Percentiles rank a stretch among this genome's conserved stretches.
Conservation (phyloP, 1,284 basidiomycete genomes). For the Tylopilus sp. region DNA sequence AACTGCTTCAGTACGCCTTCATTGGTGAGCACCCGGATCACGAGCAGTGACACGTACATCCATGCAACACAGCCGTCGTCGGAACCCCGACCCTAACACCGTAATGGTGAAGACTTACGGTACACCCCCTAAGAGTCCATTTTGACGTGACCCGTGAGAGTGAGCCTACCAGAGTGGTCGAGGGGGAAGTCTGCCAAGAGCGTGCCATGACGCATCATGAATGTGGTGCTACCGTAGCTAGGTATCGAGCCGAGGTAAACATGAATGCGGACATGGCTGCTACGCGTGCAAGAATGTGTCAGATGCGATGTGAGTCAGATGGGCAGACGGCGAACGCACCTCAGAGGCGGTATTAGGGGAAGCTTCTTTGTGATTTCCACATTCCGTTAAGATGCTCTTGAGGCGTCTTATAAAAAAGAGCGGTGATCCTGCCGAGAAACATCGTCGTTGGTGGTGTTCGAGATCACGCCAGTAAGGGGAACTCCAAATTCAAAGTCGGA, state of each 20-base stretch:
- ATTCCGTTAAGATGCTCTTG: constrained; percentile 42
- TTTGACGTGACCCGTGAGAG: constrained; percentile 30
- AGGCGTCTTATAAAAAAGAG: constrained; percentile 33
- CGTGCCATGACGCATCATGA: constrained; percentile 38
- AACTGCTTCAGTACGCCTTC: constrained; percentile 43
- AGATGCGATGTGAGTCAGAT: no score
- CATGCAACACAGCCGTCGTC: no score
- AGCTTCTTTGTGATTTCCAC: constrained; percentile 37
- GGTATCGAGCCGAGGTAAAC: constrained; percentile 41
- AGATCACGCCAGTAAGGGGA: no score
- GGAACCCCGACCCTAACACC: constrained; percentile 25
- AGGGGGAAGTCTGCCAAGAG: constrained; percentile 40
- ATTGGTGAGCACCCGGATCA: constrained; percentile 39
- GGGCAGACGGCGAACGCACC: constrained; percentile 25
- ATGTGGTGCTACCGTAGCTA: constrained; percentile 42
- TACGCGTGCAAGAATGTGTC: neutral
- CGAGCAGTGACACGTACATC: constrained; percentile 45
- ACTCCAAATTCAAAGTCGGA: no score
- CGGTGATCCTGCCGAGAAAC: constrained; percentile 26
- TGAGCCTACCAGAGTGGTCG: constrained; percentile 32
- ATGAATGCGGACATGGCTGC: constrained; percentile 46
- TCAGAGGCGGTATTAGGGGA: constrained; percentile 28
- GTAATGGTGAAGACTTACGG: constrained; percentile 17
- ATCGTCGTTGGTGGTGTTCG: neutral
- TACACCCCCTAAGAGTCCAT: constrained; percentile 39